phyloP scores from a whole-genome alignment of 2,329 filamentous ascomycete species.

The Monosporascus cannonballus region DNA sequence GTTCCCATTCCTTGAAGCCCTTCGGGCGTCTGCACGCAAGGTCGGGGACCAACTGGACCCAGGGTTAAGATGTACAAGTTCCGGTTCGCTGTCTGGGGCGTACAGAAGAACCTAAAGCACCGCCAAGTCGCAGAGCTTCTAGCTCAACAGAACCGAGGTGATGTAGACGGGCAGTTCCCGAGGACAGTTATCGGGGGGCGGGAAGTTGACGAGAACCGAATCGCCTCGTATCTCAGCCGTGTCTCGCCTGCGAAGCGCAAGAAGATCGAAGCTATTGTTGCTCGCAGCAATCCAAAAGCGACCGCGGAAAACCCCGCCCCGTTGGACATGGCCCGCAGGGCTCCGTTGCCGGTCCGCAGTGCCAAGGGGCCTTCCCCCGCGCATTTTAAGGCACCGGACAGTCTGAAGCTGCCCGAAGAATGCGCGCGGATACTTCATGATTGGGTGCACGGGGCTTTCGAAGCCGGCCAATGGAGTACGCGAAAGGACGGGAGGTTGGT shows the following conservation, averaged over 20 bases:
- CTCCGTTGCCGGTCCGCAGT: constrained; percentile 9
- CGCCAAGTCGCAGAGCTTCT: constrained; percentile 13
- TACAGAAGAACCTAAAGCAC: constrained; percentile 17
- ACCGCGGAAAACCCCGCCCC: constrained; percentile 1
- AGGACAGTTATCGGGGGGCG: constrained; percentile 12
- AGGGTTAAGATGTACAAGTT: constrained; percentile 20
- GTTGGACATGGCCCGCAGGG: constrained; percentile 10
- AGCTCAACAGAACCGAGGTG: constrained; percentile 9
- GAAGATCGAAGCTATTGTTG: constrained; percentile 8
- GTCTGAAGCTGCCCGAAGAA: constrained; percentile 12
- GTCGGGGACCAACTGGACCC: constrained; percentile 1
- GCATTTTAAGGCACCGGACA: constrained; percentile 10
- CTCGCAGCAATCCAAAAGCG: not conserved
- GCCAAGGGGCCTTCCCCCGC: constrained; percentile 1
- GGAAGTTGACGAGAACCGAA: constrained; percentile 10
- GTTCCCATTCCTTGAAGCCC: constrained; percentile 1
- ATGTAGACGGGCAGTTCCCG: constrained; percentile 9
- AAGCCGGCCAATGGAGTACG: constrained; percentile 5
- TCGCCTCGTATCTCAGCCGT: constrained; percentile 12
- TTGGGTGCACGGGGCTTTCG: constrained; percentile 12
- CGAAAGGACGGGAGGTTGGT: constrained; percentile 6
- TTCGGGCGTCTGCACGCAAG: not conserved
- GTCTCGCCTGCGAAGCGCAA: constrained; percentile 8
- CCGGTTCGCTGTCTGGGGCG: constrained; percentile 16
- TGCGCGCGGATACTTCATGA: constrained; percentile 13